Conservation (phyloP, 768 basidiomycete species). For the Neoboletus magnificus region DNA sequence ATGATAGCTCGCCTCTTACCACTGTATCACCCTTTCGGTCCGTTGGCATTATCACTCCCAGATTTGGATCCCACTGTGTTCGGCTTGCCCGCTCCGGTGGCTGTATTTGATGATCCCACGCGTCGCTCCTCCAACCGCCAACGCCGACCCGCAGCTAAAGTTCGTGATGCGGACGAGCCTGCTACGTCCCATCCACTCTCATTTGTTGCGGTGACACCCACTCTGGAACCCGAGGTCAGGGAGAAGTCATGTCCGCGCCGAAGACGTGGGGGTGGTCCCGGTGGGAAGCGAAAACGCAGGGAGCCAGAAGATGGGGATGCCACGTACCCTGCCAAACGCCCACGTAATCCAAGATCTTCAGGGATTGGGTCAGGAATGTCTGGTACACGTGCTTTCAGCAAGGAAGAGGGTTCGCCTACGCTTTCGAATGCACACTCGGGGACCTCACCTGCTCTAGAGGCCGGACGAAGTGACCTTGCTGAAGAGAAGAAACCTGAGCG, state of each 20-base stretch:
- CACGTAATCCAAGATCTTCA: constrained; percentile 48
- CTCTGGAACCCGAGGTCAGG: constrained; percentile 32
- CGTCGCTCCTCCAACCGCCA: constrained; percentile 44
- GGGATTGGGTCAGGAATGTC: constrained; percentile 15
- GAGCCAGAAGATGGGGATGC: constrained; percentile 61
- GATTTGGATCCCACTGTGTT: constrained; percentile 56
- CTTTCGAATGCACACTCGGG: constrained; percentile 30
- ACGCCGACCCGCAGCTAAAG: constrained; percentile 47
- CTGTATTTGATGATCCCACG: constrained; percentile 41
- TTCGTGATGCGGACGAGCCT: constrained; percentile 45
- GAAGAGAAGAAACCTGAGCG: constrained; percentile 36
- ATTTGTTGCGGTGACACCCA: constrained; percentile 1
- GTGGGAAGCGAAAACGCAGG: constrained; percentile 53
- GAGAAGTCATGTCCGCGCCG: constrained; percentile 52
- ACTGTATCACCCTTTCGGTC: constrained; percentile 65
- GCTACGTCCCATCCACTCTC: constrained; percentile 6
- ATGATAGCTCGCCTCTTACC: constrained; percentile 49
- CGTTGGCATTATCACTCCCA: constrained; percentile 61
- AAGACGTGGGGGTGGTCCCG: constrained; percentile 37
- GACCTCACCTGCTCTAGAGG: constrained; percentile 22
- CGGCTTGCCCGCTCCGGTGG: constrained; percentile 51
- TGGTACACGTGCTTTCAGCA: constrained; percentile 22
- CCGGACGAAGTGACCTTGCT: constrained; percentile 6
- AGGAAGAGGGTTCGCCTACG: constrained; percentile 43
- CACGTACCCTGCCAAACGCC: constrained; percentile 69